A percentile compares a stretch with the other conserved stretches of the same genome.
phyloP scores from a whole-genome alignment of 371 early-diverging fungal species.

The Mortierella sp. region DNA sequence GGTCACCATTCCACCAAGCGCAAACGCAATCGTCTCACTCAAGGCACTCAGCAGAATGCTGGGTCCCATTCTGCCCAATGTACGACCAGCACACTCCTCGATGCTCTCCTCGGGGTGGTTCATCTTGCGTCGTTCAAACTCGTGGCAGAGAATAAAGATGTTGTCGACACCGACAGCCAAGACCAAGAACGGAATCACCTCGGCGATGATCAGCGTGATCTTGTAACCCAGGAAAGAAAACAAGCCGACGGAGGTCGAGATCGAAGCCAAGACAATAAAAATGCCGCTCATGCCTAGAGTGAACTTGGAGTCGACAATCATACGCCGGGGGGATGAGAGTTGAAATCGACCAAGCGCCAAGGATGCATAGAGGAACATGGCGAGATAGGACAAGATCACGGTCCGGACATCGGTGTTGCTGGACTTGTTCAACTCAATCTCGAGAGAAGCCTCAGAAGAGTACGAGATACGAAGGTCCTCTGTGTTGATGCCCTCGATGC shows the following conservation, averaged over 20 bases:
- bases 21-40: slow-evolving; percentile 82
- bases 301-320: slow-evolving; percentile 79
- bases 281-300: slow-evolving; percentile 78
- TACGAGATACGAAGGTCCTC: slow-evolving; percentile 69
- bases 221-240: slow-evolving; percentile 77
- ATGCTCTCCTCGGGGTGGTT: slow-evolving; percentile 61
- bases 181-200: slow-evolving; percentile 86
- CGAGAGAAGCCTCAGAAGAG: slow-evolving; percentile 82
- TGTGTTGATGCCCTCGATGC: slow-evolving; percentile 42
- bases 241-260: slow-evolving; percentile 77
- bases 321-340: slow-evolving; percentile 57
- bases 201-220: slow-evolving; percentile 82
- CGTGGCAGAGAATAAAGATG: slow-evolving; percentile 82
- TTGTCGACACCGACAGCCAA: slow-evolving; percentile 89
- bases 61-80: slow-evolving; percentile 79
- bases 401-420: slow-evolving; percentile 77
- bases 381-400: slow-evolving; percentile 74
- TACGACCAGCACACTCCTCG: slow-evolving; percentile 70
- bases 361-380: slow-evolving; percentile 84
- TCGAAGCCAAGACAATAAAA: slow-evolving; percentile 78
- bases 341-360: slow-evolving; percentile 73
- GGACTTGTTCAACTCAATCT: slow-evolving; percentile 77
- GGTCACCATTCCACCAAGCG: slow-evolving; percentile 75
- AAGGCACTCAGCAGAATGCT: slow-evolving; percentile 77
- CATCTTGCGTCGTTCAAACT: slow-evolving; percentile 71